Percentiles rank a stretch among this genome's conserved stretches.
Conservation (phyloP, 306 rosid species). For the Prosopis cineraria region DNA sequence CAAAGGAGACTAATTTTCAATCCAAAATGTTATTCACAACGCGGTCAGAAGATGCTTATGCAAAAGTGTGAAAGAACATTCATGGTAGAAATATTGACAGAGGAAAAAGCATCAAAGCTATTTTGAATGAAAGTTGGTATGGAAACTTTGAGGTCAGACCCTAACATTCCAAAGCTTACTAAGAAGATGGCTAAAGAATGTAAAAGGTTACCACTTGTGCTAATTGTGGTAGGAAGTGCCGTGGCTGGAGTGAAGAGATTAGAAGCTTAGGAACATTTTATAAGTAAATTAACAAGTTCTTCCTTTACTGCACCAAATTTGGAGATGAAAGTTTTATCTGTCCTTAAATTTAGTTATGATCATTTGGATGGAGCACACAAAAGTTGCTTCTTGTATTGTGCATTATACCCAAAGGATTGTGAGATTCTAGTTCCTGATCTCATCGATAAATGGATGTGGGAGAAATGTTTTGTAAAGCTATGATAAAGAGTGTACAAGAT, state of each 20-base stretch:
- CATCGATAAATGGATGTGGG: slow-evolving; percentile 15
- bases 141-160: not conserved
- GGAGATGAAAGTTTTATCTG: slow-evolving; percentile 1
- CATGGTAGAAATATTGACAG: not conserved
- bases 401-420: slow-evolving; percentile 2
- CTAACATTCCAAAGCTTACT: not conserved
- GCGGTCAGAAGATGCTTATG: slow-evolving; percentile 18
- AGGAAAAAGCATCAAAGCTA: not conserved
- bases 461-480: not conserved
- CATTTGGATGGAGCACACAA: slow-evolving; percentile 3
- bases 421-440: not conserved
- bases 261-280: slow-evolving; percentile 17
- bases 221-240: slow-evolving; percentile 27
- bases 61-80: slow-evolving; percentile 4
- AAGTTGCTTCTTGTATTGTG: slow-evolving; percentile 14
- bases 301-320: not conserved
- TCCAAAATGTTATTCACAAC: slow-evolving; percentile 31
- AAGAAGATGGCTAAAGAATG: not conserved
- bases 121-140: slow-evolving; percentile 3
- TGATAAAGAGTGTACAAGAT: not conserved
- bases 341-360: slow-evolving; percentile 31
- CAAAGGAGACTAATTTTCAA: not conserved
- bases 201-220: slow-evolving; percentile 33
- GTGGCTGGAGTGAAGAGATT: slow-evolving; percentile 19
- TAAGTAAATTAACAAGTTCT: not conserved